Evolutionary conservation across 371 early-diverging fungal species (phyloP).

Genomic region (Blakeslea trispora): DNA sequence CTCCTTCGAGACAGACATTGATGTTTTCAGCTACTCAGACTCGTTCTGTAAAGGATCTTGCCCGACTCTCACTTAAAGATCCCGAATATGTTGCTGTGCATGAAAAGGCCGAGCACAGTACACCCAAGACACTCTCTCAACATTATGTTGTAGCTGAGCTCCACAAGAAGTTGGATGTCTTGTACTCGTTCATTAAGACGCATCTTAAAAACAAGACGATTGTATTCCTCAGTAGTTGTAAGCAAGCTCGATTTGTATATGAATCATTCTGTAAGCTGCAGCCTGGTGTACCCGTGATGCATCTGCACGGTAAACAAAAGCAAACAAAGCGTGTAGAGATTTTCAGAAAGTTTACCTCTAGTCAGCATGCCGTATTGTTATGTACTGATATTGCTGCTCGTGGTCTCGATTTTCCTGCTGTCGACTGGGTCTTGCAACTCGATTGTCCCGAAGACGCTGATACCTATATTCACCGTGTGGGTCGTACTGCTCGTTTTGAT

Average conservation of each 20-base stretch:
- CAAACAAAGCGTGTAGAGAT: constrained; percentile 91
- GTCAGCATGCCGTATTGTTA: constrained; percentile 77
- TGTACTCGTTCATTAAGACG: constrained; percentile 91
- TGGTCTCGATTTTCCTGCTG: constrained; percentile 98
- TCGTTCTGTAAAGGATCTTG: constrained; percentile 91
- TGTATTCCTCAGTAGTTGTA: constrained; percentile 48
- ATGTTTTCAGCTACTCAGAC: constrained; percentile 98
- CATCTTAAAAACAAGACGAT: constrained; percentile 81
- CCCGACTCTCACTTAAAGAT: constrained; percentile 84
- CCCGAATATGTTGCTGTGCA: constrained; percentile 96
- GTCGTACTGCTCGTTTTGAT: constrained; percentile 96
- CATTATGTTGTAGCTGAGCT: constrained; percentile 84
- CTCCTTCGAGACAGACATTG: constrained; percentile 86
- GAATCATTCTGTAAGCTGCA: constrained; percentile 95
- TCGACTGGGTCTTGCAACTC: constrained; percentile 97
- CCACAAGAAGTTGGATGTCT: constrained; percentile 85
- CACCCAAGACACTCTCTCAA: constrained; percentile 82
- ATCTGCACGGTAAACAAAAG: constrained; percentile 95
- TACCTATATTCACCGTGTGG: constrained; percentile 98
- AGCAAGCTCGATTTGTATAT: constrained; percentile 78
- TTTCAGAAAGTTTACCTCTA: constrained; percentile 81
- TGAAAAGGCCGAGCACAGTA: constrained; percentile 78
- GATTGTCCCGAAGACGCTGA: constrained; percentile 97
- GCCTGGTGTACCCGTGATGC: constrained; percentile 89
- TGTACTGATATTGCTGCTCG: constrained; percentile 98